A percentile compares a stretch with the other conserved stretches of the same genome.
phyloP scores from a whole-genome alignment of 139 green algal genomes.

The Coelastrella sp. region DNA sequence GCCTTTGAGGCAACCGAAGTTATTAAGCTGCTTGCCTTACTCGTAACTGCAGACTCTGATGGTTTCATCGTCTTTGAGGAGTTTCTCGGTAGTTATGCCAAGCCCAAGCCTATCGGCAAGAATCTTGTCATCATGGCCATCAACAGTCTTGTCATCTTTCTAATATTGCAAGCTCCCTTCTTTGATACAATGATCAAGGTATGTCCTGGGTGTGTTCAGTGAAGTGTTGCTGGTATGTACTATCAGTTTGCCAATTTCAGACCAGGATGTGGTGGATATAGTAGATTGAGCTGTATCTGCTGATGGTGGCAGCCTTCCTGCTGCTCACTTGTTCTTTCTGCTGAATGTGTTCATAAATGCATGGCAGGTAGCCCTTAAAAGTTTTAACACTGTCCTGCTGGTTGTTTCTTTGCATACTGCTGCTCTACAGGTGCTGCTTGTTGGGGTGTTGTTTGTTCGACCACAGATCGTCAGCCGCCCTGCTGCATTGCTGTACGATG shows the following conservation, averaged over 20 bases:
- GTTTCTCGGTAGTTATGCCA: slow-evolving; percentile 43
- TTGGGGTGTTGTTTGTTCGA: slow-evolving; percentile 35
- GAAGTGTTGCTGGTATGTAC: too few relatives aligned
- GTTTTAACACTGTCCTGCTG: too few relatives aligned
- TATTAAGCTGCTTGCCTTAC: too few relatives aligned
- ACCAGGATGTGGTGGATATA: too few relatives aligned
- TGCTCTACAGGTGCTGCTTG: slow-evolving; percentile 43
- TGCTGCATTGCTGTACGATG: slow-evolving; percentile 35
- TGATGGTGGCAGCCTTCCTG: too few relatives aligned
- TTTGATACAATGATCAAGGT: slow-evolving; percentile 47
- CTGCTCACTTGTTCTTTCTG: too few relatives aligned
- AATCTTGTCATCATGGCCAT: slow-evolving; percentile 47
- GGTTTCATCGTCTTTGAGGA: slow-evolving; percentile 44
- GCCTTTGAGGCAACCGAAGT: too few relatives aligned
- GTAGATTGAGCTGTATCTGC: too few relatives aligned
- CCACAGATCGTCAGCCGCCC: slow-evolving; percentile 44
- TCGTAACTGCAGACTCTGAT: slow-evolving; percentile 9
- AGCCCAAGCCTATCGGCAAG: slow-evolving; percentile 43
- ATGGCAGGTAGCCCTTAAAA: too few relatives aligned
- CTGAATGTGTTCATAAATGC: too few relatives aligned
- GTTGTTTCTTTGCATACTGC: background rate
- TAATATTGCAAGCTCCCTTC: slow-evolving; percentile 40
- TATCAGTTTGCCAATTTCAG: too few relatives aligned
- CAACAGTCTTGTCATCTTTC: slow-evolving; percentile 35
- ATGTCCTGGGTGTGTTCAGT: too few relatives aligned